phyloP scores from a whole-genome alignment of 2,329 filamentous ascomycete genomes.

The Ampelomyces quisqualis region DNA sequence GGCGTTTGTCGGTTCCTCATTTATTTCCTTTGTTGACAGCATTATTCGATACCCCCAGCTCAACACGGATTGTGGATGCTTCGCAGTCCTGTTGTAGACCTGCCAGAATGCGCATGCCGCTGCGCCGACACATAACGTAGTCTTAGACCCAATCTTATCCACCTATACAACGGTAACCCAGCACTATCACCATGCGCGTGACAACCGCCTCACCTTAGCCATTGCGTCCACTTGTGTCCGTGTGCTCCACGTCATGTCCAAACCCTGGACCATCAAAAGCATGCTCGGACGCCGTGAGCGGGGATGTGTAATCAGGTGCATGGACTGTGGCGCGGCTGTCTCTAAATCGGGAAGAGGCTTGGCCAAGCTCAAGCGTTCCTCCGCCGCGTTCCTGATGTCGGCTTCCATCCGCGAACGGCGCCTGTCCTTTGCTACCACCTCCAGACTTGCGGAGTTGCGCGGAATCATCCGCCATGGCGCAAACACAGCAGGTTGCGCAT shows the following conservation, averaged over 20 bases:
- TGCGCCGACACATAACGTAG: slow-evolving; percentile 10
- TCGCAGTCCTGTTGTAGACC: slow-evolving; percentile 5
- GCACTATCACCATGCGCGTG: no score
- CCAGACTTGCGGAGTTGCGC: slow-evolving; percentile 33
- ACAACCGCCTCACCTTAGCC: no score
- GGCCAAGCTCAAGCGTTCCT: slow-evolving; percentile 22
- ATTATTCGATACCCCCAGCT: slow-evolving; percentile 30
- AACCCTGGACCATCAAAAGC: not conserved
- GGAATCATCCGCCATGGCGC: slow-evolving; percentile 46
- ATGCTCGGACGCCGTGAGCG: slow-evolving; percentile 12
- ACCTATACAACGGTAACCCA: no score
- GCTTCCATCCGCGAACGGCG: slow-evolving; percentile 12
- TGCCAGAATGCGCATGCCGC: slow-evolving; percentile 12
- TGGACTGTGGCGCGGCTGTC: slow-evolving; percentile 27
- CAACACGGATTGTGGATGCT: slow-evolving; percentile 12
- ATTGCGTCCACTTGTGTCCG: slow-evolving; percentile 5
- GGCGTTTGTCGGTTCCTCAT: slow-evolving; percentile 21
- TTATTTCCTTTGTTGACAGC: slow-evolving; percentile 25
- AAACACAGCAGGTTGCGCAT: slow-evolving; percentile 47
- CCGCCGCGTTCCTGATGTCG: slow-evolving; percentile 16
- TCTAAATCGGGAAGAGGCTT: slow-evolving; percentile 28
- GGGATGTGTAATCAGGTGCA: slow-evolving; percentile 18
- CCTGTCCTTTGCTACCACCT: slow-evolving; percentile 16
- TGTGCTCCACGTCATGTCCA: not conserved
- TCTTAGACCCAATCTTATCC: no score